Percentiles rank a stretch among this genome's conserved stretches.
These are phyloP conservation scores for Candolleomyces eurysporus DNA, from an alignment of 768 basidiomycete genomes.

Conservation along the genomic window DNA sequence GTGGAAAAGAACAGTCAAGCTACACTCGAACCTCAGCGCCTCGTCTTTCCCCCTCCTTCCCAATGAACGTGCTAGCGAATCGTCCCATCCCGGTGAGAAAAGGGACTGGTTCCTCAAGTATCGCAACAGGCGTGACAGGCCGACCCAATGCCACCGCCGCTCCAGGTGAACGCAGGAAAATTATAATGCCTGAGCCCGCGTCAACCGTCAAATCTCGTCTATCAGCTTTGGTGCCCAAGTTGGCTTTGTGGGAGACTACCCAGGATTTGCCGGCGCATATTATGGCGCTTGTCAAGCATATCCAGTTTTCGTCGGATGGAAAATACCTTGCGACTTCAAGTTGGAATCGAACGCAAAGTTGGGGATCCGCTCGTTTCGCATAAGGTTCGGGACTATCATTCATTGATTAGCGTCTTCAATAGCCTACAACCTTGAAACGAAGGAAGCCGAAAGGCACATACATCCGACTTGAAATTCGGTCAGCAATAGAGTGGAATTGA, in stretches of 20 bases:
- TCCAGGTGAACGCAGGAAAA: background rate
- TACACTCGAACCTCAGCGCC: conserved; percentile 26
- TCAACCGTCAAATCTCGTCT: conserved; percentile 45
- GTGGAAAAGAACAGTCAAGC: conserved; percentile 46
- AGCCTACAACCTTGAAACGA: conserved; percentile 70
- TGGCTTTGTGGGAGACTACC: conserved; percentile 51
- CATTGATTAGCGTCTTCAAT: background rate
- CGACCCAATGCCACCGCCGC: background rate
- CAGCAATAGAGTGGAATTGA: conserved; percentile 1
- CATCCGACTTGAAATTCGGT: background rate
- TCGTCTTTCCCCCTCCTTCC: conserved; percentile 3
- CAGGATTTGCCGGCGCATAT: conserved; percentile 64
- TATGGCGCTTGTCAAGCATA: conserved; percentile 62
- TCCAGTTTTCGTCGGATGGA: conserved; percentile 78
- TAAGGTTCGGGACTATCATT: conserved; percentile 34
- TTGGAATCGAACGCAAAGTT: conserved; percentile 69
- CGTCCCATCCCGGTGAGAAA: conserved; percentile 2
- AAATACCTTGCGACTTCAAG: conserved; percentile 73
- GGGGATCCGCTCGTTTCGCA: conserved; percentile 58
- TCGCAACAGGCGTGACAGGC: background rate
- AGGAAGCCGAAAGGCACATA: conserved; percentile 60
- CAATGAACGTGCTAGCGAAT: background rate
- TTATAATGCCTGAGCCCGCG: conserved; percentile 1
- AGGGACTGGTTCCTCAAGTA: conserved; percentile 9
- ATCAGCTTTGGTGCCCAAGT: conserved; percentile 50